Evolutionary conservation across 352 stramenopile genomes (phyloP).

Genomic region (Discostella stelligera): DNA sequence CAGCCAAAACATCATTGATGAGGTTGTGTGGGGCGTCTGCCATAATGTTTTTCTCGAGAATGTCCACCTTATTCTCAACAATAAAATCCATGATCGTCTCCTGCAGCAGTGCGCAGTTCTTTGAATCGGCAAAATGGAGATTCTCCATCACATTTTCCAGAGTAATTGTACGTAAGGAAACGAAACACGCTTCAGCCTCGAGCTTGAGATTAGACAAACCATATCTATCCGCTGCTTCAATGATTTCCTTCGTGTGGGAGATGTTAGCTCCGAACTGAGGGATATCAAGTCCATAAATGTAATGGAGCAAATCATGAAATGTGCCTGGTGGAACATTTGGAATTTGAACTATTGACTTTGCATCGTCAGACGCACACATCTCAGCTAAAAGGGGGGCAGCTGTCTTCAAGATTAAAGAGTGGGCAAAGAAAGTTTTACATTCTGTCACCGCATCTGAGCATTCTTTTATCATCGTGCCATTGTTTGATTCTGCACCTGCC

Average conservation of each 20-base stretch:
- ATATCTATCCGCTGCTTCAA: conserved; percentile 38
- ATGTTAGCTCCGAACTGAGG: conserved; percentile 3
- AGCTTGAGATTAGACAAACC: conserved; percentile 24
- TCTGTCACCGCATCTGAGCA: background rate
- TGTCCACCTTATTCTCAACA: background rate
- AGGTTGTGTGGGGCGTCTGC: background rate
- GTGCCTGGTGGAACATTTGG: conserved; percentile 21
- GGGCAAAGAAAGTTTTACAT: conserved; percentile 7
- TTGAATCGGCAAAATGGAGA: conserved; percentile 19
- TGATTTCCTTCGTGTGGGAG: conserved; percentile 17
- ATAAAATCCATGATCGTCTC: conserved; percentile 37
- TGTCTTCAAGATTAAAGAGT: conserved; percentile 15
- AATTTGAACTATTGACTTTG: conserved; percentile 10
- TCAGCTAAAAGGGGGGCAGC: conserved; percentile 9
- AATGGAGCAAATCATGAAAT: conserved; percentile 28
- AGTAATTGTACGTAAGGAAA: conserved; percentile 4
- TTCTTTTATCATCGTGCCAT: too few relatives aligned
- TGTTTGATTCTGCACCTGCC: too few relatives aligned
- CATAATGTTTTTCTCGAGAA: background rate
- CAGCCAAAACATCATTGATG: background rate
- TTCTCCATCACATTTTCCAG: conserved; percentile 37
- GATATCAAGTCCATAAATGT: conserved; percentile 28
- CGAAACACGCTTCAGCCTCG: conserved; percentile 28
- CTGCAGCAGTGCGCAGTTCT: conserved; percentile 28
- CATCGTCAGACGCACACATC: background rate